phyloP scores from a whole-genome alignment of 495 filamentous ascomycete species.

The Venustampulla echinocandica region DNA sequence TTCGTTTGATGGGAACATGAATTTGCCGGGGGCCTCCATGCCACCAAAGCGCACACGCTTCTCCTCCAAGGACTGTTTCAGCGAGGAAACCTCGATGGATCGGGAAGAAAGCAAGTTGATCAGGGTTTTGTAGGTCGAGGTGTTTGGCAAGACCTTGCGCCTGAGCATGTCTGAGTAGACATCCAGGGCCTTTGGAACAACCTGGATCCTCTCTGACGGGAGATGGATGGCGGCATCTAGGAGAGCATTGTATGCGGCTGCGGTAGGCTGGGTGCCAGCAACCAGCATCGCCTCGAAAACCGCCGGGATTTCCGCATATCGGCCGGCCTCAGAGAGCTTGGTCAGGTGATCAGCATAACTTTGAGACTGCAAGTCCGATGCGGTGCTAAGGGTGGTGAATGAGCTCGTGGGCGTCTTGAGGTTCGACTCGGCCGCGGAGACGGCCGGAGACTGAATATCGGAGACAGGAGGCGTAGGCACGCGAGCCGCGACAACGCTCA shows the following conservation, averaged over 20 bases:
- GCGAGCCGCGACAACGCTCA: slow-evolving; percentile 21
- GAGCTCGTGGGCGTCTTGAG: slow-evolving; percentile 33
- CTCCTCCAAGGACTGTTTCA: slow-evolving; percentile 63
- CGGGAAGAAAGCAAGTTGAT: slow-evolving; percentile 72
- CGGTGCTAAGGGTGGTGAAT: slow-evolving; percentile 30
- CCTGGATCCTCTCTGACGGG: slow-evolving; percentile 60
- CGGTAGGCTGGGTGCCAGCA: slow-evolving; percentile 66
- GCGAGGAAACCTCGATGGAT: slow-evolving; percentile 60
- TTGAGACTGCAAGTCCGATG: slow-evolving; percentile 50
- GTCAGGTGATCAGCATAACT: slow-evolving; percentile 66
- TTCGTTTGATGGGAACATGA: slow-evolving; percentile 82
- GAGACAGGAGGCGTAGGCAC: slow-evolving; percentile 23
- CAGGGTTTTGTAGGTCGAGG: slow-evolving; percentile 76
- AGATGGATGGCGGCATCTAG: slow-evolving; percentile 74
- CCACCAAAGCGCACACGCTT: slow-evolving; percentile 73
- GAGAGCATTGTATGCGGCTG: slow-evolving; percentile 82
- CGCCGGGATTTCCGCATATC: slow-evolving; percentile 77
- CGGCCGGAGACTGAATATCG: slow-evolving; percentile 10
- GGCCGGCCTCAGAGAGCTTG: slow-evolving; percentile 54
- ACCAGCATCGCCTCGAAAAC: slow-evolving; percentile 80
- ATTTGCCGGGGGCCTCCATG: slow-evolving; percentile 77
- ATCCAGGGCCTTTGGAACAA: slow-evolving; percentile 82
- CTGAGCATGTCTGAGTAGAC: slow-evolving; percentile 95
- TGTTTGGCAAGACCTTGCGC: slow-evolving; percentile 71
- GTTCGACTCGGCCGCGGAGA: slow-evolving; percentile 20